Base-by-base conservation (phyloP, 148 eudicot genomes). In the Amaranthus palmeri region DNA sequence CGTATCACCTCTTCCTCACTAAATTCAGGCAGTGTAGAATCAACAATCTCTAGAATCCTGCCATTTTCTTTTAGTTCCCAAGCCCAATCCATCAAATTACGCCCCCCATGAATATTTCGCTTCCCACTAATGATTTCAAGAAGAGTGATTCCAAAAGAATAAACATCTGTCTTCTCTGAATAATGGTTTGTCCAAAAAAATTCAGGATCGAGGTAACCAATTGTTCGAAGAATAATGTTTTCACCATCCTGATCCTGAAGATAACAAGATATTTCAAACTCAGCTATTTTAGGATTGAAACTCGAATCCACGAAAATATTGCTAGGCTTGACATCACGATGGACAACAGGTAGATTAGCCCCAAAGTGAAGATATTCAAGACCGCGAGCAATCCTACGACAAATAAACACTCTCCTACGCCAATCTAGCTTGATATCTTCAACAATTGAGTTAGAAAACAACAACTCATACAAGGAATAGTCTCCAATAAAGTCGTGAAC, bases 301-400 rank as follows among this genome's bases (percentile, higher is more conserved):
- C 76, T 75, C 14, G 40, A 73, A 67, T 88, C 93, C 57, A 88
- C 85, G 66, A 88, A 82, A 67, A 88, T 74, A 53, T 86, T 86
- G 70, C 85, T 76, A 50, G 90, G 83, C 77, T 86, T 88, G 71
- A 88, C 85, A 77, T 88, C 88, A 53, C 93, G 77, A 74, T 84
- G 93, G 45, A 86, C 87, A 78, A 88, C 79, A 42, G 25, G 76
- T 3, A 85, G 90, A 47, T 61, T 76, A 0, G 81, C 76, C 74
- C 80, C 88, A 59, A 83, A 84, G 67, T 88, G 93, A 69, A 88
- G 93, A 79, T 80, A 86, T 43, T 68, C 86, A 61, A 88, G 82
- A 64, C 90, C 93, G 25, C 76, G 56, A 68, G 88, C 93, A 50
- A 84, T 77, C 13, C 87, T 85, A 77, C 59, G 65, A 61, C 90